Percentiles rank a stretch among this genome's conserved stretches.
Evolutionary conservation across 192 early-diverging fungal species (phyloP).

Genomic region (Coemansia sp.): DNA sequence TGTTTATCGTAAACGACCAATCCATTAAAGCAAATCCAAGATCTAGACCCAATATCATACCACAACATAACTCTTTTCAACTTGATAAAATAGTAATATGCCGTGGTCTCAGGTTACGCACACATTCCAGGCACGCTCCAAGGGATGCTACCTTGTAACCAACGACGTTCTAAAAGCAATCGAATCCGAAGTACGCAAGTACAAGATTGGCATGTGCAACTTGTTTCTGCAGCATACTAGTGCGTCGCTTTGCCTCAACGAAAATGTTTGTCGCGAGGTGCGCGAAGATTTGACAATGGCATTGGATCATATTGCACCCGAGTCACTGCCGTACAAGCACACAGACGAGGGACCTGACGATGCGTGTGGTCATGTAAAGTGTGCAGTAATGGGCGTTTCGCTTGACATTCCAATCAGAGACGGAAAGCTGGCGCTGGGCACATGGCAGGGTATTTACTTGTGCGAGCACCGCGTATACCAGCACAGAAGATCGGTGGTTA

Average conservation of each 20-base stretch:
- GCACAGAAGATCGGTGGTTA: slow-evolving; percentile 62
- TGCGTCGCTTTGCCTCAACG: slow-evolving; percentile 85
- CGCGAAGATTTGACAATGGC: slow-evolving; percentile 85
- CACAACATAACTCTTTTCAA: too few species aligned
- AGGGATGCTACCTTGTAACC: slow-evolving; percentile 80
- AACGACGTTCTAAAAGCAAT: slow-evolving; percentile 58
- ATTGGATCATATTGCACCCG: slow-evolving; percentile 79
- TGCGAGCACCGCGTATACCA: slow-evolving; percentile 70
- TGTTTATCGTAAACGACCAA: too few species aligned
- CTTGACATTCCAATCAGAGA: slow-evolving; percentile 84
- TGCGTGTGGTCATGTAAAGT: slow-evolving; percentile 91
- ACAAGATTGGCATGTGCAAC: slow-evolving; percentile 79
- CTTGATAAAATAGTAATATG: not conserved
- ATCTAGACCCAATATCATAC: too few species aligned
- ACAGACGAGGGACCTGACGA: slow-evolving; percentile 86
- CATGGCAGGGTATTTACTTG: slow-evolving; percentile 82
- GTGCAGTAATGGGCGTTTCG: slow-evolving; percentile 75
- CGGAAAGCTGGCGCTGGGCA: slow-evolving; percentile 76
- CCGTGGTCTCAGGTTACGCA: slow-evolving; percentile 70
- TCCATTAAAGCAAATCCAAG: too few species aligned
- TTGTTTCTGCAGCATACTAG: slow-evolving; percentile 90
- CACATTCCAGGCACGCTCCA: slow-evolving; percentile 56
- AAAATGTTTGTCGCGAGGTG: slow-evolving; percentile 78
- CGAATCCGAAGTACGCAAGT: slow-evolving; percentile 60
- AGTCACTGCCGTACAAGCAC: slow-evolving; percentile 74